Evolutionary conservation across 2,329 filamentous ascomycete genomes (phyloP).

Genomic region (Microdochium trichocladiopsis): DNA sequence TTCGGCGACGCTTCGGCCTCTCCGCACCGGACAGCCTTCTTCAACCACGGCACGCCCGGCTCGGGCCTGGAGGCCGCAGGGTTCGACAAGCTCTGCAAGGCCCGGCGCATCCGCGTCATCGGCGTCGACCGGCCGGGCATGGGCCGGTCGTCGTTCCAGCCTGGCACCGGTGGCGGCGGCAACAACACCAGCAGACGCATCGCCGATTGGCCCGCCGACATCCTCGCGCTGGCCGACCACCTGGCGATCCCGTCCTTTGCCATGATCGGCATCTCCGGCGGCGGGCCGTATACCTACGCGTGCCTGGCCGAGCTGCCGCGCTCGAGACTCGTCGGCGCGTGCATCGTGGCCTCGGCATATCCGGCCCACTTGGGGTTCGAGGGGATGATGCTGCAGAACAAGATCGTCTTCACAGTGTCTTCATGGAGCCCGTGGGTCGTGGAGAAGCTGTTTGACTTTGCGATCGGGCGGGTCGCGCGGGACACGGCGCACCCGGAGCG

Average conservation of each 20-base stretch:
- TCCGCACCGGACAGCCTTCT: conserved; percentile 11
- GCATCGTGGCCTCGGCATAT: conserved; percentile 9
- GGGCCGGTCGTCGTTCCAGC: conserved; percentile 21
- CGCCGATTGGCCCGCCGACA: conserved; percentile 13
- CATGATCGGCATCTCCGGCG: conserved; percentile 17
- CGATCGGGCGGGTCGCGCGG: conserved; percentile 3
- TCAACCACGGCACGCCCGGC: conserved; percentile 22
- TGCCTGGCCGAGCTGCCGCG: conserved; percentile 11
- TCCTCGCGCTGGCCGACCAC: conserved; percentile 15
- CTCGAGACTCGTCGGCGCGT: conserved; percentile 7
- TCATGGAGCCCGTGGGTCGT: conserved; percentile 9
- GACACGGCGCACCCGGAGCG: conserved; percentile 2
- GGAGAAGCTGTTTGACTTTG: conserved; percentile 5
- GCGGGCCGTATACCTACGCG: conserved; percentile 15
- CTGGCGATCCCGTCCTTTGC: conserved; percentile 12
- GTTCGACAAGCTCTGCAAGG: conserved; percentile 5
- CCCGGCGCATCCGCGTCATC: conserved; percentile 15
- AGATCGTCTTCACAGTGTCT: conserved; percentile 8
- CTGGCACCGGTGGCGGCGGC: too few relatives aligned
- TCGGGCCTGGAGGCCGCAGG: conserved; percentile 16
- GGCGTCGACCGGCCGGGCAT: conserved; percentile 22
- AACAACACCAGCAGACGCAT: too few relatives aligned
- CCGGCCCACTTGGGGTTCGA: conserved; percentile 9
- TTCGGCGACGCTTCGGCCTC: conserved; percentile 14
- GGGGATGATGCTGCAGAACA: conserved; percentile 11